Evolutionary conservation across 2,329 filamentous ascomycete species (phyloP), one percentile per base, ranked within the genome.

Genomic region (Fusarium brevicatenulatum): DNA sequence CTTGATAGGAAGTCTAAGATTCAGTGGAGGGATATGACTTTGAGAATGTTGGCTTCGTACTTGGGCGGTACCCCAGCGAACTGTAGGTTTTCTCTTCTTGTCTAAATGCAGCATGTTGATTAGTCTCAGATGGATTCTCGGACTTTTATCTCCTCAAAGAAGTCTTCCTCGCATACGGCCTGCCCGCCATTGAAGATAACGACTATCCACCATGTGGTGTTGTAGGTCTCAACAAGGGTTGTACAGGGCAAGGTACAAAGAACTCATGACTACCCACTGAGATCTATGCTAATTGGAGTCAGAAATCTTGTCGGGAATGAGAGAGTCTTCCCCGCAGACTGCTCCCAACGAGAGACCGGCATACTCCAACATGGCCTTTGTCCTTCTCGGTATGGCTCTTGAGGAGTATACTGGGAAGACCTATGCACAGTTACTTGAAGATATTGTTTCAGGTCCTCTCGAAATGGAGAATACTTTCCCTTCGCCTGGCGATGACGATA

Each of bases 281-380:
- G 2, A 28, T 7, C 3, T 4, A 6, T 5, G 15, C n/a, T 71
- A 5, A 71, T 2, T 13, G 9, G 7, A 8, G 3, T 0, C 30
- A 84, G 82, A 81, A 28, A 69, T 82, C 1, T 52, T 84, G 1
- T 15, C 75, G 0, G 81, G 79, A 8, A 78, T 84, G 73, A 75
- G 66, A 23, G 65, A 63, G 4, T 72, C 74, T 16, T 75, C 80
- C 39, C 82, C 80, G 0, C 76, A 82, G 23, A 74, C 77, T 3
- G 46, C 78, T 4, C 76, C 78, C 6, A 77, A 79, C 59, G 76
- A 81, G 7, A 77, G 78, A 6, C 82, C 84, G 0, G 78, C 81
- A 0, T 85, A 85, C 67, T 85, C 83, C 9, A 84, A 82, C 58
- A 70, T 84, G 21, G 82, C 82, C 0, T 85, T 83, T 63, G 78